Evolutionary conservation across 116 monocot genomes (phyloP), one percentile per base, ranked within the genome.

Genomic region (Thalassia testudinum): DNA sequence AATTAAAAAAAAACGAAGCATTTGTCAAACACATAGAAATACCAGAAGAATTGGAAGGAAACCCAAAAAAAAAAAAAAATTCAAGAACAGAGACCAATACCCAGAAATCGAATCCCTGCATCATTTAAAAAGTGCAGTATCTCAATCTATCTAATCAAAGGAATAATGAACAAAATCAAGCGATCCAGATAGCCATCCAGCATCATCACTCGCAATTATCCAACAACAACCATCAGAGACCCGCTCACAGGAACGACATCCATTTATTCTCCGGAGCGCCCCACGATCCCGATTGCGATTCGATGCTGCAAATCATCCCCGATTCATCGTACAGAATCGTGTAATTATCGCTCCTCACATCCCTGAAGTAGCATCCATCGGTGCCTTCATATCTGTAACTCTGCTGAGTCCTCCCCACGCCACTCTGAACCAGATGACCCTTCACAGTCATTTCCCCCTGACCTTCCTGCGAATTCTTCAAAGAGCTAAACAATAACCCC

Each of bases 331-430:
- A 25, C 21, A 70, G 42, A 26, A 75, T 61, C 3, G 61, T 70
- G 57, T 70, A 75, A 43, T 75, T 75, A 15, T 49, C 42, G 50
- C 69, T 69, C 26, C 69, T 75, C 28, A 75, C 75, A 27, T 69
- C 64, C 65, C 75, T 70, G 27, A 66, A 75, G 42, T 70, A 75
- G 40, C 75, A 75, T 12, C 75, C 75, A 25, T 62, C 65, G 0
- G 51, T 70, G 37, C 65, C 52, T n/a, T 66, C 61, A 24, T 65
- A 75, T 10, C 25, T 65, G 27, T 75, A 70, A 17, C n/a, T 44
- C 42, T 75, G 75, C 26, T 57, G 44, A 21, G 69, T 69, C 12
- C 50, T 51, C 26, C 51, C 75, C 11, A 75, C 26, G 18, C 75
- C 75, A 37, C 65, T 61, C 16, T 37, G 21, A 17, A 75, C 75